Base-by-base conservation (phyloP, 2,329 filamentous ascomycete species). In the Colletotrichum trifolii region DNA sequence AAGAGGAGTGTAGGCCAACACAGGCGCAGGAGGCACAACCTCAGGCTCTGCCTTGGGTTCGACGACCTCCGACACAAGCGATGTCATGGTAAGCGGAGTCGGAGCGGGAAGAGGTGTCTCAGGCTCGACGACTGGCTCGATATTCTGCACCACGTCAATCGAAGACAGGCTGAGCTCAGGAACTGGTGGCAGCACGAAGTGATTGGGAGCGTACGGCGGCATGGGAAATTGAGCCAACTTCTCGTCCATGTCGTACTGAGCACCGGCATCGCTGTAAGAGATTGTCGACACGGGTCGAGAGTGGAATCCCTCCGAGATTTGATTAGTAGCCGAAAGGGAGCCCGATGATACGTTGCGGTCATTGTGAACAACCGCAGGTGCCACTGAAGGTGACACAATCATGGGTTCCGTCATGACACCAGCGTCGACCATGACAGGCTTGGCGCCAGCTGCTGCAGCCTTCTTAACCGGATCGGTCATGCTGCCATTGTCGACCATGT, bases 401-500 rank as follows among this genome's bases (percentile, higher is more conserved):
- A 78, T 69, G 4, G 77, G 73, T 36, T 82, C 81, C 6, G 81
- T 83, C 79, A 82, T 81, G 71, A 76, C 80, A 25, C 77, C 74
- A 43, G 72, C 78, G 60, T 83, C 79, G 6, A 81, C 73, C 80
- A 82, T 82, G 4, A 75, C 45, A 34, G 67, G 65, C 34, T 36
- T 71, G 17, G 69, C 45, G 15, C 53, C 57, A 6, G 45, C 40
- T 6, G 42, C 35, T 2, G 60, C 17, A 12, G n/a, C 25, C 49
- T 42, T 63, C 43, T 79, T 79, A 62, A 88, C 77, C 1, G 85
- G 82, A 7, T 90, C 87, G 0, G 87, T 89, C 84, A 90, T 88
- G 70, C 83, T 85, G 34, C 83, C 81, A 40, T 80, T 84, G 67
- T 90, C 87, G 9, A 89, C 81, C 86, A 89, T 90, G 38, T 83